Evolutionary conservation across 2,329 filamentous ascomycete species (phyloP), one percentile per base, ranked within the genome.

Genomic region (Colletotrichum tabaci): DNA sequence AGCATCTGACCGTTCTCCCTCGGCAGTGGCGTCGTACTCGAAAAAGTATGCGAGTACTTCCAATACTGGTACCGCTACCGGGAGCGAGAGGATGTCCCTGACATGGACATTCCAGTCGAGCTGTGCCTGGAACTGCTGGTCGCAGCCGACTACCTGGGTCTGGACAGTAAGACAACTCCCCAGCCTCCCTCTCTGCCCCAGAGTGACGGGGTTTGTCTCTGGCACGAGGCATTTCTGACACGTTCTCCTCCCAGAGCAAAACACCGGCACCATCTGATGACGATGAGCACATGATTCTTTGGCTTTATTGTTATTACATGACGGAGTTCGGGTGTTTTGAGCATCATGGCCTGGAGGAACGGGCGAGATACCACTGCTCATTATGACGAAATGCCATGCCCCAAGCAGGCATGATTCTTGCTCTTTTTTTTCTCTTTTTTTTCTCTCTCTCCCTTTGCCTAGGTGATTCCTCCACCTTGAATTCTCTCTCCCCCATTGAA

Each of bases 31-130:
- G 84, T 92, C 64, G 89, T 95, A 7, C 89, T 96, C 3, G 93
- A 95, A 80, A 94, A 94, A 79, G 91, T 95, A 42, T 93, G 91
- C 80, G 92, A 95, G 82, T 96, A 95, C 82, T 91, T 95, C 73
- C 93, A 94, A 79, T 95, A 95, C 84, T 93, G 93, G 85, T 91
- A 94, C 82, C 92, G 91, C 77, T 88, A 94, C 81, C 87, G 88
- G 62, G 88, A 94, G 75, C 86, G 86, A 75, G 90, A 92, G 75
- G 91, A 94, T 76, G 92, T 95, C 23, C 90, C 92, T 5, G 93
- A 96, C 77, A 92, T 95, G 90, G 92, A 95, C 18, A 92, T 95
- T 70, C 93, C 93, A 15, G 89, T 93, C 40, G 93, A 95, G 82
- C 84, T 95, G 61, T 95, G 93, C 76, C 85, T 96, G 53, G 93